phyloP scores from a whole-genome alignment of 2,329 filamentous ascomycete species.

The Colletotrichum sp. region DNA sequence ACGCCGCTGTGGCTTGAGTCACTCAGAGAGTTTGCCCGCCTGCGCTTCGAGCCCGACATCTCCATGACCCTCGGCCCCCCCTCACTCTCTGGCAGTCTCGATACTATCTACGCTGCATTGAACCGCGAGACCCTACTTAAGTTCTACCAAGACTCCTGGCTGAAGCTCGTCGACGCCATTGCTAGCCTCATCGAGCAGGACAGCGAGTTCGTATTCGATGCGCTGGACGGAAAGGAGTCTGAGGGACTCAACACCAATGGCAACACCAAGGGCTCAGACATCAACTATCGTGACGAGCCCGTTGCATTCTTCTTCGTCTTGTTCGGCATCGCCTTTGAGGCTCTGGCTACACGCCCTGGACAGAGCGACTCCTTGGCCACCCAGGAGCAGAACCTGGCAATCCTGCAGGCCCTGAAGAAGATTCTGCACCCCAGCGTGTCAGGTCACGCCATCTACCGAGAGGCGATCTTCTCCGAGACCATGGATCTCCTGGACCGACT shows the following conservation, averaged over 20 bases:
- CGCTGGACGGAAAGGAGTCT: constrained; percentile 82
- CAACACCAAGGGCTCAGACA: constrained; percentile 72
- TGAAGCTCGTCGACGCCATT: constrained; percentile 96
- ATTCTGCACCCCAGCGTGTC: constrained; percentile 94
- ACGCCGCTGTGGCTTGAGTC: constrained; percentile 95
- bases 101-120: constrained; percentile 92
- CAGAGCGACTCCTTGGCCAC: constrained; percentile 70
- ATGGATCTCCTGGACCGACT: constrained; percentile 95
- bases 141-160: constrained; percentile 97
- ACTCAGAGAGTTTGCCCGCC: constrained; percentile 87
- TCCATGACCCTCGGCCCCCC: constrained; percentile 86
- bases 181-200: constrained; percentile 97
- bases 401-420: constrained; percentile 90
- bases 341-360: constrained; percentile 81
- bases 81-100: constrained; percentile 82
- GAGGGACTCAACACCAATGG: constrained; percentile 52
- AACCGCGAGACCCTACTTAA: constrained; percentile 92
- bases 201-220: constrained; percentile 96
- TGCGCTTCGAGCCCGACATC: constrained; percentile 96
- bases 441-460: constrained; percentile 94
- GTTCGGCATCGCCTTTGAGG: constrained; percentile 95
- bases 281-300: constrained; percentile 97
- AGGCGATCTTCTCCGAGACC: constrained; percentile 94
- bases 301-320: constrained; percentile 99
- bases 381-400: constrained; percentile 83